Evolutionary conservation across 2,329 filamentous ascomycete genomes (phyloP).

Genomic region (Saccharata proteae): DNA sequence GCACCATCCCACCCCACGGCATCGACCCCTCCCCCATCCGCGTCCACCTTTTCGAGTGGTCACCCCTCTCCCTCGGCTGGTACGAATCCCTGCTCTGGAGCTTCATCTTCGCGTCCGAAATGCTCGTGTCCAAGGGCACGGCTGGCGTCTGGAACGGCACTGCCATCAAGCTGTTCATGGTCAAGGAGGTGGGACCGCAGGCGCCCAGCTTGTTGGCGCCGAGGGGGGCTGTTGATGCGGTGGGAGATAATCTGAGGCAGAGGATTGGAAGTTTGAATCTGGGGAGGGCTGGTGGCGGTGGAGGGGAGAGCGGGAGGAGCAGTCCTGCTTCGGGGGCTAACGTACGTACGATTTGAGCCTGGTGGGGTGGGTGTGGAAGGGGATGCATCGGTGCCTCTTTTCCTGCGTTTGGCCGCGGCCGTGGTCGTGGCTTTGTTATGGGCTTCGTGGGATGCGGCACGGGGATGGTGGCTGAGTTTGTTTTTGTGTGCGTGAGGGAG

Average conservation of each 20-base stretch:
- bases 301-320: neutral
- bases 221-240: slow-evolving; percentile 81
- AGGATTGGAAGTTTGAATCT: slow-evolving; percentile 74
- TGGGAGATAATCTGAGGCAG: slow-evolving; percentile 79
- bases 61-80: slow-evolving; percentile 79
- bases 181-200: slow-evolving; percentile 70
- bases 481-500: too few species aligned
- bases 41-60: slow-evolving; percentile 91
- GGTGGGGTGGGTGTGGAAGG: neutral
- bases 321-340: neutral
- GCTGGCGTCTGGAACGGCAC: slow-evolving; percentile 94
- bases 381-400: neutral
- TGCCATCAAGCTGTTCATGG: slow-evolving; percentile 72
- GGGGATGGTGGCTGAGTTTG: too few species aligned
- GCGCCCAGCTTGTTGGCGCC: slow-evolving; percentile 76
- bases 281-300: slow-evolving; percentile 25
- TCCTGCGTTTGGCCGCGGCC: too few species aligned
- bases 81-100: slow-evolving; percentile 93
- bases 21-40: slow-evolving; percentile 64
- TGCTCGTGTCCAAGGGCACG: slow-evolving; percentile 74
- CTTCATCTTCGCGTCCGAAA: slow-evolving; percentile 81
- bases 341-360: neutral
- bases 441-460: too few species aligned
- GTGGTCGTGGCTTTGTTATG: too few species aligned
- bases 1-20: slow-evolving; percentile 50